Percentiles rank a stretch among this genome's conserved stretches.
Evolutionary conservation across 139 green algal genomes (phyloP).

Genomic region (Mychonastes homosphaera): DNA sequence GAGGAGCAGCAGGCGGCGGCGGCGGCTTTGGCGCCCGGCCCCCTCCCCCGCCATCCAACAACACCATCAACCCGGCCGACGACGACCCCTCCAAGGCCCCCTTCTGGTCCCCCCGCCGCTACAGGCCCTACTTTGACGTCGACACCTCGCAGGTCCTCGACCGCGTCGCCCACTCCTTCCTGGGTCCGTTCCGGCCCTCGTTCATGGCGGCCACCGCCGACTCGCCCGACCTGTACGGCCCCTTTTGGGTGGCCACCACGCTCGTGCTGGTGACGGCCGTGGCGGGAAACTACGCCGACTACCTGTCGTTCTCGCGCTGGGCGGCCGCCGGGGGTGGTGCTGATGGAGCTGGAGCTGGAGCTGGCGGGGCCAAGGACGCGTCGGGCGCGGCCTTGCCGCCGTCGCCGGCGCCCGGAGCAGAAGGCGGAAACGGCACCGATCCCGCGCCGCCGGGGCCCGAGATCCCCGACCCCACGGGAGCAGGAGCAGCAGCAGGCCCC

Average conservation of each 20-base stretch:
- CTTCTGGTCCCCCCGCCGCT: constrained; percentile 63
- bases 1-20: neutral
- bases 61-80: constrained; percentile 16
- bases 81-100: constrained; percentile 38
- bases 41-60: neutral
- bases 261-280: constrained; percentile 71
- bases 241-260: constrained; percentile 78
- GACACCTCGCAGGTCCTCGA: constrained; percentile 66
- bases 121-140: constrained; percentile 70
- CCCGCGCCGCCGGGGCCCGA: no score
- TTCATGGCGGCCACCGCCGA: constrained; percentile 59
- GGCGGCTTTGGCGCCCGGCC: neutral
- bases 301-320: constrained; percentile 45
- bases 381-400: no score
- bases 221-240: constrained; percentile 74
- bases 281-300: constrained; percentile 57
- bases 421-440: no score
- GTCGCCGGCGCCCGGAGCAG: no score
- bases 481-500: no score
- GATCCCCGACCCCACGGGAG: no score
- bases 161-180: constrained; percentile 52
- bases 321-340: no score
- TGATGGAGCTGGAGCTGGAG: no score
- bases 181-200: constrained; percentile 53
- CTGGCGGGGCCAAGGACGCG: no score